Conservation (phyloP, 2,329 filamentous ascomycete genomes). For the Zopfia rhizophila region DNA sequence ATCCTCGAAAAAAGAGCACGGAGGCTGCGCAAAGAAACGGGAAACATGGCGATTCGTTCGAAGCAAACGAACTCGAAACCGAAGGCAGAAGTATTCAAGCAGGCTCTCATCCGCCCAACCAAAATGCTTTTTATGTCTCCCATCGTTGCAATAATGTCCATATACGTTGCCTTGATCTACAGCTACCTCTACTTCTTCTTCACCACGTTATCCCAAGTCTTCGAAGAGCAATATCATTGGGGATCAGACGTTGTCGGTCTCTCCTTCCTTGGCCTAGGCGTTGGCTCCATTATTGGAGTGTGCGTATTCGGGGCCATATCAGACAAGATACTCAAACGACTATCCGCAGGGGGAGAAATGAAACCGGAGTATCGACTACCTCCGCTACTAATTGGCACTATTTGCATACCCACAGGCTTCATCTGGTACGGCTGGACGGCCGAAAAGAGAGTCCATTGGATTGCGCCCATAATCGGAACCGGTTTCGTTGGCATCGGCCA, state of each 20-base stretch:
- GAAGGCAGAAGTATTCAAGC: conserved; percentile 54
- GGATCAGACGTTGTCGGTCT: conserved; percentile 74
- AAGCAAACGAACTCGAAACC: too few relatives aligned
- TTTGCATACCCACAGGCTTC: conserved; percentile 43
- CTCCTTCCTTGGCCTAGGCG: conserved; percentile 74
- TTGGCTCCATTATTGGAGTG: conserved; percentile 57
- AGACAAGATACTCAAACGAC: conserved; percentile 19
- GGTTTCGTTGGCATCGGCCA: conserved; percentile 12
- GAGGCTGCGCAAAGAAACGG: conserved; percentile 22
- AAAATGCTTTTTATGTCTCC: conserved; percentile 66
- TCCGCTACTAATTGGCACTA: conserved; percentile 32
- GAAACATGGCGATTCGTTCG: conserved; percentile 46
- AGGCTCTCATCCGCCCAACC: conserved; percentile 61
- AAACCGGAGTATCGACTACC: too few relatives aligned
- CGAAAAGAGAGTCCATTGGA: conserved; percentile 21
- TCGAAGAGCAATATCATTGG: conserved; percentile 56
- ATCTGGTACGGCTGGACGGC: conserved; percentile 52
- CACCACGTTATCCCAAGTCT: conserved; percentile 39
- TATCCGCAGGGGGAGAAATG: too few relatives aligned
- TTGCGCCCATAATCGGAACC: conserved; percentile 22
- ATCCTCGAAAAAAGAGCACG: conserved; percentile 22
- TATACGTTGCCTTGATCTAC: conserved; percentile 56
- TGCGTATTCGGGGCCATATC: conserved; percentile 23
- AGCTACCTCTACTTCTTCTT: conserved; percentile 49
- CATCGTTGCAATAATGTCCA: conserved; percentile 58